Evolutionary conservation across 208 protist genomes (phyloP).

Genomic region (Lotmaria passim): DNA sequence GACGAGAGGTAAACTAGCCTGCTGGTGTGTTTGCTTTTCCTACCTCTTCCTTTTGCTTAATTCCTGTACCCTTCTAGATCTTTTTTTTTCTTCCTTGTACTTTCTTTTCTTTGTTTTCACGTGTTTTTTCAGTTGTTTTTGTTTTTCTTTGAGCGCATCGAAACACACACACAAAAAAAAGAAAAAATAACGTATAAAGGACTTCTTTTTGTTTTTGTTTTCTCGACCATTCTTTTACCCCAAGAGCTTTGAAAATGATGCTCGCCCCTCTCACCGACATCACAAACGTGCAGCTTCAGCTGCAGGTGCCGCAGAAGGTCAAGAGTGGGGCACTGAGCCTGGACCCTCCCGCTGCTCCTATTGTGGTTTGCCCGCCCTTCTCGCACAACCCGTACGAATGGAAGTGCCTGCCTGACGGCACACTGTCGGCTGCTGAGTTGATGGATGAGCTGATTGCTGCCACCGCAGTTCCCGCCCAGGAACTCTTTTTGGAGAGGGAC

Average conservation of each 20-base stretch:
- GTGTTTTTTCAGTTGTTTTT: neutral
- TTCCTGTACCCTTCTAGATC: constrained; percentile 16
- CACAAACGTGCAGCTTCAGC: constrained; percentile 60
- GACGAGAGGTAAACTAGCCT: constrained; percentile 3
- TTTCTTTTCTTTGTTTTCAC: neutral
- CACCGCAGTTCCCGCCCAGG: constrained; percentile 22
- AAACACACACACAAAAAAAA: too few relatives aligned
- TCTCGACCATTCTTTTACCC: constrained; percentile 22
- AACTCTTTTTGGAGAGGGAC: constrained; percentile 52
- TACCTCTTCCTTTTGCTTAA: neutral
- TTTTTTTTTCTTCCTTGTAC: neutral
- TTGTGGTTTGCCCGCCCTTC: constrained; percentile 6
- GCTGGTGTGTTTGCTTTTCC: constrained; percentile 2
- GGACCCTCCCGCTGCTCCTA: neutral
- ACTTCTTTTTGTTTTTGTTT: constrained; percentile 18
- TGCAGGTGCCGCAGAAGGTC: constrained; percentile 19
- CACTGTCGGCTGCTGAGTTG: constrained; percentile 12
- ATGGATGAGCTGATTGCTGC: constrained; percentile 16
- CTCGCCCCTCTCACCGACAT: constrained; percentile 68
- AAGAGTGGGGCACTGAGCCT: constrained; percentile 11
- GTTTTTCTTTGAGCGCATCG: neutral
- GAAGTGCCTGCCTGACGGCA: constrained; percentile 63
- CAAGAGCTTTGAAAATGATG: constrained; percentile 13
- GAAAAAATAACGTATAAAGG: neutral
- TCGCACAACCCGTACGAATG: constrained; percentile 75